Evolutionary conservation across 2,329 filamentous ascomycete genomes (phyloP), one percentile per base, ranked within the genome.

Genomic region (Epichloe coenophiala): DNA sequence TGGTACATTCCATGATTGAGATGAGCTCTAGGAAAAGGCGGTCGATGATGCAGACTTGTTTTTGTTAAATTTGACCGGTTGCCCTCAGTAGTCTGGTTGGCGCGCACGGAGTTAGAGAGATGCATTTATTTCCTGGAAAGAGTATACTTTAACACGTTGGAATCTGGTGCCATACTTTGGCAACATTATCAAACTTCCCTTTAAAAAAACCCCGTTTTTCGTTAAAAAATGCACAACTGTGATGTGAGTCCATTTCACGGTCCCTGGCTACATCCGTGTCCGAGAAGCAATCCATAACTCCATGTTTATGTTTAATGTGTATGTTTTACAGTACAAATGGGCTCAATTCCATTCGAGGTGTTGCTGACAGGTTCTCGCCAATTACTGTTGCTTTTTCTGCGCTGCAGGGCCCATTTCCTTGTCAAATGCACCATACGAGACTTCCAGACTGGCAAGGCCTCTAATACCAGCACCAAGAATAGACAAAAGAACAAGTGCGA

Each of bases 401-500:
- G 85, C 85, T 38, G 81, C 75, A n/a, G 88, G 87, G 0, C 89
- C 88, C 75, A 88, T 95, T 59, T 96, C 91, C 74, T 95, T 96
- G 65, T 94, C 91, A 64, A 97, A 98, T 2, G 93, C 89, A 55
- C 86, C 88, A 66, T 97, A 97, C 1, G 88, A 86, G 33, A 97
- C 88, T 65, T 96, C 77, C 17, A 98, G 75, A 58, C 88, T 91
- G 6, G 78, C 73, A 12, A 97, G 74, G 13, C 86, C 89, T 53
- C 69, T 79, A 50, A 97, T 70, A 13, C 85, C 93, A 51, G 90
- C 83, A 57, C 84, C 83, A 5, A 95, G 72, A 57, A 97, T 90
- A 31, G 79, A 71, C 54, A 95, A 68, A 46, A 95, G 75, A 39
- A 95, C 65, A 17, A 93, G 65, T 3, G 78, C 71, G 21, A 82